Evolutionary conservation across 768 basidiomycete genomes (phyloP).

Genomic region (Obba rivulosa): DNA sequence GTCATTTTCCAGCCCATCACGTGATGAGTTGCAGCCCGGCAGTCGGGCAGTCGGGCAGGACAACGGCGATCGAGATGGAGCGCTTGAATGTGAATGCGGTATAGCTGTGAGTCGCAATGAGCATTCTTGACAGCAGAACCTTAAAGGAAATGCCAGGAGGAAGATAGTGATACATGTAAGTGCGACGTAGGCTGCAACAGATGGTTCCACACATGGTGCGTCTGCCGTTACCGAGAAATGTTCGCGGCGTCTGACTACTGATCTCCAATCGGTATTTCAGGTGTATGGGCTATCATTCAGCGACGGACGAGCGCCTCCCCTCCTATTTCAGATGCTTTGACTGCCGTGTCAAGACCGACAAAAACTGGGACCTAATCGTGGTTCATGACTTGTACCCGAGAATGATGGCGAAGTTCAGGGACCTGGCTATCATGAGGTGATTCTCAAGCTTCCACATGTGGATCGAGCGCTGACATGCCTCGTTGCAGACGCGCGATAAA

Average conservation of each 20-base stretch:
- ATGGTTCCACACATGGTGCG: constrained; percentile 78
- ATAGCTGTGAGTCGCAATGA: constrained; percentile 37
- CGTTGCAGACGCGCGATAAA: constrained; percentile 62
- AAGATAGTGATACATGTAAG: constrained; percentile 45
- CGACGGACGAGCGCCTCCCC: constrained; percentile 54
- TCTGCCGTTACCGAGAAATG: not conserved
- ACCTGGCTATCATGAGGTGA: constrained; percentile 68
- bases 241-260: too few species aligned
- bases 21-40: not conserved
- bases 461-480: not conserved
- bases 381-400: constrained; percentile 46
- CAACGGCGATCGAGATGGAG: constrained; percentile 19
- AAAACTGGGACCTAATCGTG: constrained; percentile 67
- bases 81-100: constrained; percentile 67
- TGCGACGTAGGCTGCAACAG: constrained; percentile 71
- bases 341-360: constrained; percentile 63
- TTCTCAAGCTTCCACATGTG: not conserved
- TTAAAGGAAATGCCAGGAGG: constrained; percentile 34
- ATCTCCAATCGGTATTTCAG: constrained; percentile 23
- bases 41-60: constrained; percentile 12
- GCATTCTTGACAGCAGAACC: not conserved
- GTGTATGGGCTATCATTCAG: constrained; percentile 68
- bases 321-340: constrained; percentile 65
- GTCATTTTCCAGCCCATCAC: constrained; percentile 28
- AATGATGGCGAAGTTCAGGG: constrained; percentile 60